These are phyloP conservation scores for Nakaseomyces delphensis DNA, from an alignment of 1,139 yeast genomes.

Conservation along the genomic window DNA sequence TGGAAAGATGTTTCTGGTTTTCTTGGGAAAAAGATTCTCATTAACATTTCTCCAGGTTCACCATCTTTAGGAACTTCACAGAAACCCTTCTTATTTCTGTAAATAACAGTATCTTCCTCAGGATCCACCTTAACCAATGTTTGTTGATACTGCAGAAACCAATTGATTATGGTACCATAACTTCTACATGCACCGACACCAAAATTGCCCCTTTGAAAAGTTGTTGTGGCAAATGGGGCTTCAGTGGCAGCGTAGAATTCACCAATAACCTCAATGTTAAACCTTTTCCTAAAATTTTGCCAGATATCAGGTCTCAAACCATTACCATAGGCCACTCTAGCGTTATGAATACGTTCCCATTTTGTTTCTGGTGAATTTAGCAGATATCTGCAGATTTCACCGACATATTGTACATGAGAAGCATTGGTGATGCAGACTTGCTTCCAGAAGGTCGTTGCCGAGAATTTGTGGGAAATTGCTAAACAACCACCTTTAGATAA, in stretches of 20 bases:
- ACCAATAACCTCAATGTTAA: slow-evolving; percentile 66
- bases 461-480: slow-evolving; percentile 73
- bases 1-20: slow-evolving; percentile 69
- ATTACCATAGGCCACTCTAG: slow-evolving; percentile 77
- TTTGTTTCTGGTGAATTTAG: slow-evolving; percentile 52
- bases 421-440: slow-evolving; percentile 67
- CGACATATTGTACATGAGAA: slow-evolving; percentile 86
- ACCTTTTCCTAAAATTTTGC: slow-evolving; percentile 68
- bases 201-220: slow-evolving; percentile 64
- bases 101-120: slow-evolving; percentile 64
- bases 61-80: slow-evolving; percentile 42
- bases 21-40: slow-evolving; percentile 59
- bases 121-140: slow-evolving; percentile 68
- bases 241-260: slow-evolving; percentile 95
- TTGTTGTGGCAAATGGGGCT: slow-evolving; percentile 84
- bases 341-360: slow-evolving; percentile 60
- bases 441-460: slow-evolving; percentile 83
- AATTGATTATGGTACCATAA: slow-evolving; percentile 60
- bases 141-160: slow-evolving; percentile 49
- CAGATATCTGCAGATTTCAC: slow-evolving; percentile 88
- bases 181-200: slow-evolving; percentile 89
- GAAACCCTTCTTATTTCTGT: slow-evolving; percentile 65
- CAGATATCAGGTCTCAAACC: slow-evolving; percentile 92
- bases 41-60: slow-evolving; percentile 83
- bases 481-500: slow-evolving; percentile 65